Evolutionary conservation across 306 rosid genomes (phyloP).

Genomic region (Gastrolobium villosum): DNA sequence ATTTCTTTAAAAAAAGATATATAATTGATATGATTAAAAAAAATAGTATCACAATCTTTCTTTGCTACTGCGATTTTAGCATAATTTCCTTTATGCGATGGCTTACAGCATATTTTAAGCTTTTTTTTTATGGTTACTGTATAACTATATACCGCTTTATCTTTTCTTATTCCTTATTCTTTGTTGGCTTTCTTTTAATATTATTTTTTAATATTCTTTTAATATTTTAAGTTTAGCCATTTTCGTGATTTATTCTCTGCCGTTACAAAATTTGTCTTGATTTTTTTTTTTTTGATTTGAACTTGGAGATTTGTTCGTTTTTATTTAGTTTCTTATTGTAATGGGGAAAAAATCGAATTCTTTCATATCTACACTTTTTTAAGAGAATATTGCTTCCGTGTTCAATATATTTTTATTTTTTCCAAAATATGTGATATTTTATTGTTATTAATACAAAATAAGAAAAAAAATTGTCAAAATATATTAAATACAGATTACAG

Average conservation of each 20-base stretch:
- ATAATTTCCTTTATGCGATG: not conserved
- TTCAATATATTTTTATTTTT: no score
- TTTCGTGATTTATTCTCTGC: not conserved
- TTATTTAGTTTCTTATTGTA: no score
- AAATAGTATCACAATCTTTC: conserved; percentile 13
- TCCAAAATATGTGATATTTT: not conserved
- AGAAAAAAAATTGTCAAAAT: not conserved
- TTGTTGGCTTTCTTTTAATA: not conserved
- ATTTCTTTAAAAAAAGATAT: no score
- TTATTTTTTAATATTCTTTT: not conserved
- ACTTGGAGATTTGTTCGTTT: no score
- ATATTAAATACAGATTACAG: not conserved
- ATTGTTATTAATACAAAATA: not conserved
- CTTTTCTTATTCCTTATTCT: conserved; percentile 13
- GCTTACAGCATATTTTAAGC: not conserved
- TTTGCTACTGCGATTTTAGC: not conserved
- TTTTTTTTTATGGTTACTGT: not conserved
- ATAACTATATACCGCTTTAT: not conserved
- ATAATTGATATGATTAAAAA: not conserved
- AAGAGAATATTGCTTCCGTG: no score
- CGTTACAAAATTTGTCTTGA: not conserved
- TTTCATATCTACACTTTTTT: no score
- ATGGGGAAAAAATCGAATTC: no score
- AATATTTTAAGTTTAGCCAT: not conserved
- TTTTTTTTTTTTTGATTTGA: no score